Evolutionary conservation across 129 eudicot species (phyloP).

Genomic region (Mikania micrantha): DNA sequence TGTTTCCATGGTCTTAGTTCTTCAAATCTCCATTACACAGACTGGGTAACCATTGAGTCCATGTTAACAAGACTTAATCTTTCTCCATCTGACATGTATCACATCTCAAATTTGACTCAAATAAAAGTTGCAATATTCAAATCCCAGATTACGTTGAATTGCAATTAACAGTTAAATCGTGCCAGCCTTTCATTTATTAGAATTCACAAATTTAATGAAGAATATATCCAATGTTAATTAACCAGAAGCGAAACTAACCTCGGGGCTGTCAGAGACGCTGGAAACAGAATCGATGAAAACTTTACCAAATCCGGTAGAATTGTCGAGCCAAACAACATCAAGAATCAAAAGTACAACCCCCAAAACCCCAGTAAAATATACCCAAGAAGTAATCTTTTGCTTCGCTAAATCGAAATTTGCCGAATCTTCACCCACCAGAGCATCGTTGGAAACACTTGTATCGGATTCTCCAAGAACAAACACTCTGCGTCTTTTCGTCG

Average conservation of each 20-base stretch:
- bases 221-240: not conserved
- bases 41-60: no score
- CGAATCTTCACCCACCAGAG: conserved; percentile 81
- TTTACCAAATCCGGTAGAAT: conserved; percentile 86
- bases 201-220: not conserved
- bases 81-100: not conserved
- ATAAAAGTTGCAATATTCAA: not conserved
- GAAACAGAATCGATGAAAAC: conserved; percentile 59
- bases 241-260: conserved; percentile 41
- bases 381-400: conserved; percentile 84
- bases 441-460: conserved; percentile 31
- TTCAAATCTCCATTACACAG: not conserved
- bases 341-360: conserved; percentile 72
- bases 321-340: conserved; percentile 83
- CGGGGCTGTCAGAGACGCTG: conserved; percentile 61
- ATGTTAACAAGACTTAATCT: not conserved
- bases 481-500: conserved; percentile 30
- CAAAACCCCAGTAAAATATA: conserved; percentile 65
- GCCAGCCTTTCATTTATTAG: not conserved
- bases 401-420: conserved; percentile 67
- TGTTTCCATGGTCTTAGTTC: not conserved
- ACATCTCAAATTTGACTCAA: not conserved
- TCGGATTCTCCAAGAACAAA: conserved; percentile 42
- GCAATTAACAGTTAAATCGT: not conserved
- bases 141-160: conserved; percentile 5